Conservation (phyloP, 805 yeast species). For the Saturnispora hagleri region DNA sequence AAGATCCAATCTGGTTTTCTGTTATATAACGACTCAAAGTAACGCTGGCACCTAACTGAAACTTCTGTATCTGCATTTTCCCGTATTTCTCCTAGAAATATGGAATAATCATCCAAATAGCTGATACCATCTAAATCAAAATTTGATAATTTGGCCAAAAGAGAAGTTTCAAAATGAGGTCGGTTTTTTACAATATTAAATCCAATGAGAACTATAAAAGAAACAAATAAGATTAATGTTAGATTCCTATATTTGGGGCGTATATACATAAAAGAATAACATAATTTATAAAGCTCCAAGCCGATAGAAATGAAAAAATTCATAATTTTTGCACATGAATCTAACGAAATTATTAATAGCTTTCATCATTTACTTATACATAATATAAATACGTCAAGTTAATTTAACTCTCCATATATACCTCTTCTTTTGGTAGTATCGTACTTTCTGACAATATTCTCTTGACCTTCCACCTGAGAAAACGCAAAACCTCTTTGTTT, state of each 20-base stretch:
- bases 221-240: not conserved
- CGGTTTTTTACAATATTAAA: not conserved
- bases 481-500: constrained; percentile 98
- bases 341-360: not conserved
- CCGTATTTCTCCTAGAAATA: not conserved
- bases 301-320: not conserved
- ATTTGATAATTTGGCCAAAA: not conserved
- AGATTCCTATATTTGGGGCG: not conserved
- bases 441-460: constrained; percentile 81
- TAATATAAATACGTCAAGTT: not conserved
- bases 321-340: not conserved
- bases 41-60: constrained; percentile 32
- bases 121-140: not conserved
- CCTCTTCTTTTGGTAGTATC: constrained; percentile 74
- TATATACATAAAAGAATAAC: not conserved
- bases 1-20: constrained; percentile 35
- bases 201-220: not conserved
- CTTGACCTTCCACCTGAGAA: constrained; percentile 93
- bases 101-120: not conserved
- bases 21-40: constrained; percentile 35
- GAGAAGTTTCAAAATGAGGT: not conserved
- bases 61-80: not conserved
- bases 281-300: not conserved
- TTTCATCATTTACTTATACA: not conserved
- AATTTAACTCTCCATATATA: constrained; percentile 26